Conservation (phyloP, 768 basidiomycete genomes). For the Udeniomyces megalosporus region DNA sequence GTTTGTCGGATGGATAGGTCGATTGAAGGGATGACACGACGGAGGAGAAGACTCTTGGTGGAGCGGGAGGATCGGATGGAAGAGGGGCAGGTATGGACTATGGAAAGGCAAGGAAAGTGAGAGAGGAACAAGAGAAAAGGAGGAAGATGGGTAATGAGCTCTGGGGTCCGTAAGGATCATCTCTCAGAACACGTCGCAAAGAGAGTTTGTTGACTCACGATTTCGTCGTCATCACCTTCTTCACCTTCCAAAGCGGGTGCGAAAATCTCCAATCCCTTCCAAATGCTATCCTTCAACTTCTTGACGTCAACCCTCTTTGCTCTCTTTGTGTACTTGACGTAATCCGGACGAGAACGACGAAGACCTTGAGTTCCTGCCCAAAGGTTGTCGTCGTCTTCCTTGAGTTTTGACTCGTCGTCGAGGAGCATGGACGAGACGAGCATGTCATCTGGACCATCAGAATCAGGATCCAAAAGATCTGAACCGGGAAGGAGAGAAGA, state of each 20-base stretch:
- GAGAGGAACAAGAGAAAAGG: not conserved
- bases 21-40: conserved; percentile 68
- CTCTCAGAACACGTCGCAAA: not conserved
- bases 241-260: conserved; percentile 33
- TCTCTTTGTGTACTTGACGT: conserved; percentile 82
- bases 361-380: conserved; percentile 60
- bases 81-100: conserved; percentile 11
- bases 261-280: conserved; percentile 76
- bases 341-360: conserved; percentile 66
- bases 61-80: conserved; percentile 16
- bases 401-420: not conserved
- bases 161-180: too few species aligned
- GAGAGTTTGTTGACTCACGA: not conserved
- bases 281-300: conserved; percentile 93
- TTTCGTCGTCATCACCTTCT: conserved; percentile 26
- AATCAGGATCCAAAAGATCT: too few species aligned
- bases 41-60: conserved; percentile 29
- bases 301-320: conserved; percentile 94
- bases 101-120: not conserved
- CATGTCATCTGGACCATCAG: too few species aligned
- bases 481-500: conserved; percentile 27
- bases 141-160: too few species aligned
- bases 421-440: not conserved
- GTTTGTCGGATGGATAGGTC: conserved; percentile 79
- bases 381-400: conserved; percentile 29